Evolutionary conservation across 805 yeast species (phyloP), one percentile per base, ranked within the genome.

Genomic region (Cyberlindnera euphorbiiphila): DNA sequence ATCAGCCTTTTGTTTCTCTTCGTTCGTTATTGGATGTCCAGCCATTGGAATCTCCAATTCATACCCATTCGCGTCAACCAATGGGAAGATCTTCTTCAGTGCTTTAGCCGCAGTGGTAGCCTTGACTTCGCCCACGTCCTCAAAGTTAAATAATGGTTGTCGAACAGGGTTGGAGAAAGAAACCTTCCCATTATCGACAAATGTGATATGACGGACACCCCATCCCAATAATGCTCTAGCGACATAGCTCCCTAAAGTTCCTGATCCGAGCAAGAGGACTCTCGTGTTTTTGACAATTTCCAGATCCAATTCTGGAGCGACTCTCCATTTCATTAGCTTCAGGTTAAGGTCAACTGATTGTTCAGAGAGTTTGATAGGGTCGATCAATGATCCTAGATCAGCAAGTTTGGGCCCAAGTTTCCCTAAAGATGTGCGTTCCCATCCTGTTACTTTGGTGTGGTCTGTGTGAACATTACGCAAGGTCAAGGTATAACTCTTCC

Each of bases 91-190:
- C 48, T 69, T 74, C 46, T 71, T 74, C 46, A 93, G 59, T 0
- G 87, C 74, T 13, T 64, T 68, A 0, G 96, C 93, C 0, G 98
- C 98, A 6, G 78, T 65, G 22, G 57, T 58, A 0, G 98, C 95
- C 56, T 93, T 93, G n/a, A 66, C 65, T 26, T 68, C 68, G 1
- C 95, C 95, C 18, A 78, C 68, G 61, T 93, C 97, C n/a, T 73
- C 72, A 60, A 85, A 91, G 15, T 69, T 72, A 60, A 78, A 93
- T 16, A 93, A 61, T 0, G 98, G 91, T 51, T 93, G 99, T 35
- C 99, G 69, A 0, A 93, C 98, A 0, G 98, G 98, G 51, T 93
- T 93, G 9, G 96, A 85, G 60, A 79, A 87, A 4, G 97, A 87
- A 0, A 94, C 87, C 17, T 73, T 67, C 3, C 97, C 95, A 57